Base-by-base conservation (phyloP, 2,329 filamentous ascomycete species). In the Hysterium pulicare region DNA sequence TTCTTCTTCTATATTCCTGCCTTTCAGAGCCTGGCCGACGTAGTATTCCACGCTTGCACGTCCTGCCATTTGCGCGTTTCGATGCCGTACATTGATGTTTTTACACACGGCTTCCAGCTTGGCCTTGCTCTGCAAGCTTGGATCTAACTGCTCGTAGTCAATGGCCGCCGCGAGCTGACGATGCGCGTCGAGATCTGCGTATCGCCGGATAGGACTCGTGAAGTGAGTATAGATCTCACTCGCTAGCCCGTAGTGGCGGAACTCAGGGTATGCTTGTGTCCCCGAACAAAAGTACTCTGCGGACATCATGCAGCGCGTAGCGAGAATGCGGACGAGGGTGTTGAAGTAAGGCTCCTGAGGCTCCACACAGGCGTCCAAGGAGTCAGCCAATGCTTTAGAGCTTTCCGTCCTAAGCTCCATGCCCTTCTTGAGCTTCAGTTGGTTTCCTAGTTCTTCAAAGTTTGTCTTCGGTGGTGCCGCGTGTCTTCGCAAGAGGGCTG, bases 141-240 rank as follows among this genome's bases (percentile, higher is more conserved):
- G 78, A 62, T 94, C 86, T n/a, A 93, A 77, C 30, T 84, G 75
- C 71, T 90, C 90, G 73, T 97, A 97, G 45, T 86, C 87, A 60
- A 98, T 97, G 22, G 93, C 90, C 8, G 93, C 91, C 0, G 93
- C 91, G 40, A 98, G 83, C 72, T 98, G 93, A 11, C 91, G 80
- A 68, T 98, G 91, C 4, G 89, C 91, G 42, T 95, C 83, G 2
- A 98, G 79, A 72, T 98, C 93, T n/a, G 91, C 91, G 65, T 98
- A 98, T 22, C 94, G 87, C 45, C 93, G 87, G 64, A 98, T 98
- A 3, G 93, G 94, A 3, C 87, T 94, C 0, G 93, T 98, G 71
- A 98, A 98, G 68, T 98, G 93, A 2, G 93, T 98, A 73, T 98
- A 98, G 64, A 98, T 98, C 59, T 94, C 87, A 3, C 86, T 90